Conservation (phyloP, 805 yeast species). For the Huiozyma naganishii region DNA sequence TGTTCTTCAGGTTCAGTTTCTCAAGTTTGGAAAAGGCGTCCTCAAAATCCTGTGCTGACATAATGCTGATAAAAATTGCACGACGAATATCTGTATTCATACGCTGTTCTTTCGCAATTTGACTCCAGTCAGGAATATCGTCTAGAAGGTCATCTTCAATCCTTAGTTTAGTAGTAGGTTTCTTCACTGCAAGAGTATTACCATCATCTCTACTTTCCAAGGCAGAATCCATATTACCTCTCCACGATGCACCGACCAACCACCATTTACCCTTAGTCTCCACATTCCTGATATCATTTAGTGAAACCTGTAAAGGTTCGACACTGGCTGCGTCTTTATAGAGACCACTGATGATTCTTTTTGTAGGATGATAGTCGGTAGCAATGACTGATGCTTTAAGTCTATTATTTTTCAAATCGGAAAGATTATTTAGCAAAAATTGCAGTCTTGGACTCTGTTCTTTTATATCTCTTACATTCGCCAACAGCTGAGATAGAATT, state of each 20-base stretch:
- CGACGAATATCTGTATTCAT: constrained; percentile 95
- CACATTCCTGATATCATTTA: constrained; percentile 64
- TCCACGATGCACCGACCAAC: constrained; percentile 98
- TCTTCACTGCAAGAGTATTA: constrained; percentile 9
- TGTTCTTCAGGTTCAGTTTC: constrained; percentile 62
- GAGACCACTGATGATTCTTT: constrained; percentile 42
- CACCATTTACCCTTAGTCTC: constrained; percentile 95
- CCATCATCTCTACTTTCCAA: constrained; percentile 17
- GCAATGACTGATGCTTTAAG: constrained; percentile 35
- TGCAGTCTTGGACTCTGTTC: constrained; percentile 62
- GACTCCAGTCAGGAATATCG: constrained; percentile 75
- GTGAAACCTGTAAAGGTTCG: constrained; percentile 76
- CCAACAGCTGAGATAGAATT: constrained; percentile 37
- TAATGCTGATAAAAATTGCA: constrained; percentile 84
- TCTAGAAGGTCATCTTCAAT: constrained; percentile 54
- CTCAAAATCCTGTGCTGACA: constrained; percentile 88
- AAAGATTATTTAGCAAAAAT: constrained; percentile 75
- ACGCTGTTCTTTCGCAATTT: constrained; percentile 72
- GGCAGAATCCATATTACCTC: constrained; percentile 40
- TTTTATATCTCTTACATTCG: constrained; percentile 24
- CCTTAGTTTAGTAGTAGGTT: constrained; percentile 25
- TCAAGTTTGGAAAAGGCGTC: constrained; percentile 80
- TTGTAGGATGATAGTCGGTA: constrained; percentile 25
- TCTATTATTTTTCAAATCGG: constrained; percentile 80
- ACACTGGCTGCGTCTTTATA: constrained; percentile 27